Conservation (phyloP, 73 alveolate species). For the Durusdinium trenchii region DNA sequence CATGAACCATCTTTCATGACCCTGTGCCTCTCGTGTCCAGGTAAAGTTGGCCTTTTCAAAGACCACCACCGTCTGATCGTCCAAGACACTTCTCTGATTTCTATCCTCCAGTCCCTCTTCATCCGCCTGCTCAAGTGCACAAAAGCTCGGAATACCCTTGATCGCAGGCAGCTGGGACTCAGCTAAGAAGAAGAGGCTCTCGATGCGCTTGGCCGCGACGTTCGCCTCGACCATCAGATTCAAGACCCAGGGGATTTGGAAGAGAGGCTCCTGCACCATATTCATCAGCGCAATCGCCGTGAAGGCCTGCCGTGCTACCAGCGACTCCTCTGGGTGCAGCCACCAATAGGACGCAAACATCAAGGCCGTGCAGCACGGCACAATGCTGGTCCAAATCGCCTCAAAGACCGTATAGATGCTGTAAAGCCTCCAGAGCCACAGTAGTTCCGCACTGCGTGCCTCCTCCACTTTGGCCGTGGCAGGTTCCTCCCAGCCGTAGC, state of each 20-base stretch:
- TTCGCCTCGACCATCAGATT: conserved; percentile 74
- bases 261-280: conserved; percentile 91
- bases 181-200: conserved; percentile 73
- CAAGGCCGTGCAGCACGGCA: conserved; percentile 79
- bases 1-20: background rate
- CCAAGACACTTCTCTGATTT: background rate
- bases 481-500: conserved; percentile 94
- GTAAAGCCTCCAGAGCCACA: conserved; percentile 34
- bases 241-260: conserved; percentile 85
- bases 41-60: conserved; percentile 5
- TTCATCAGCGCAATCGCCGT: conserved; percentile 51
- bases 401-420: conserved; percentile 51
- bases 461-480: conserved; percentile 68
- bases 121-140: background rate
- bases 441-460: conserved; percentile 58
- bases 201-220: conserved; percentile 87
- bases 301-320: conserved; percentile 48
- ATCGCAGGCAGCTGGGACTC: conserved; percentile 58
- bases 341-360: conserved; percentile 79
- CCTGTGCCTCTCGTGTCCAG: conserved; percentile 4
- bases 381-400: conserved; percentile 67
- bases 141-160: conserved; percentile 1
- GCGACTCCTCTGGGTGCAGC: conserved; percentile 48
- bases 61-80: background rate
- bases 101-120: background rate